Conservation (phyloP, 2,329 filamentous ascomycete genomes). For the Colletotrichum filicis region DNA sequence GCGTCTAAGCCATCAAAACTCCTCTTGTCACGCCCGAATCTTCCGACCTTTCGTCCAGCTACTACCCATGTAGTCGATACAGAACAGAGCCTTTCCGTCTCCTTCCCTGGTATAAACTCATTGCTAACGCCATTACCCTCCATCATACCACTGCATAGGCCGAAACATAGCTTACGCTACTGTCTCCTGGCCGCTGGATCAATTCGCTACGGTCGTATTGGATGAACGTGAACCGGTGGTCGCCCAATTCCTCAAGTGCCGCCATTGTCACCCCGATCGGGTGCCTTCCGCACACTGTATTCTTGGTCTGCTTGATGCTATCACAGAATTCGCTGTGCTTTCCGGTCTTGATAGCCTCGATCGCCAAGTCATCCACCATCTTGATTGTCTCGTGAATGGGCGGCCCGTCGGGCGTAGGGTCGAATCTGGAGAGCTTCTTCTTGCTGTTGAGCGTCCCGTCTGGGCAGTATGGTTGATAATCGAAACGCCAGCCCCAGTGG, state of each 20-base stretch:
- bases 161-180: conserved; percentile 83
- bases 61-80: too few species aligned
- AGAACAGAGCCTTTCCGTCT: too few species aligned
- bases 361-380: conserved; percentile 81
- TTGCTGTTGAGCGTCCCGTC: conserved; percentile 52
- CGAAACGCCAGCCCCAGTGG: conserved; percentile 90
- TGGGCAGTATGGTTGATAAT: conserved; percentile 80
- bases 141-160: conserved; percentile 81
- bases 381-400: conserved; percentile 88
- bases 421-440: conserved; percentile 45
- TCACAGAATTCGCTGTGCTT: conserved; percentile 75
- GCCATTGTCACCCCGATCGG: conserved; percentile 95
- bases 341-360: conserved; percentile 85
- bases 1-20: conserved; percentile 18
- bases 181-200: too few species aligned
- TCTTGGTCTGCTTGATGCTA: conserved; percentile 77
- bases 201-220: conserved; percentile 85
- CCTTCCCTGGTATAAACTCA: too few species aligned
- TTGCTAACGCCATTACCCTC: background rate
- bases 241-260: conserved; percentile 74
- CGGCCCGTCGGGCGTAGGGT: conserved; percentile 49
- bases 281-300: conserved; percentile 94
- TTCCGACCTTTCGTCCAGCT: too few species aligned
- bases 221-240: conserved; percentile 78
- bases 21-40: background rate